These are phyloP conservation scores for Wallacemonas collosoma DNA, from an alignment of 208 protist genomes.

Conservation along the genomic window DNA sequence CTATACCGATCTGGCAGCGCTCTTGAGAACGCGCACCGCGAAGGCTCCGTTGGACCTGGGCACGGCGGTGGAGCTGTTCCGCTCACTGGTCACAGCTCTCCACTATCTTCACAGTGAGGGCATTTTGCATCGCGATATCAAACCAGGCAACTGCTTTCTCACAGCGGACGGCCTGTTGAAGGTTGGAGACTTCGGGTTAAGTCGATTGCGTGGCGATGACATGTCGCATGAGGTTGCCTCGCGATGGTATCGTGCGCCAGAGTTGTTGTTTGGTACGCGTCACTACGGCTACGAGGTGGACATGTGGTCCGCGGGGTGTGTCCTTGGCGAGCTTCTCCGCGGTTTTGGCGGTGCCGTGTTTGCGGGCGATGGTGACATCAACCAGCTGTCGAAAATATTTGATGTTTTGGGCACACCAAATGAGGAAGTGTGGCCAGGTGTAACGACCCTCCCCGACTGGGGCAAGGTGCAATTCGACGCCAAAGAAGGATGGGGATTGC, in stretches of 20 bases:
- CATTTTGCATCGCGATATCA: constrained; percentile 90
- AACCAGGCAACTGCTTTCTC: constrained; percentile 90
- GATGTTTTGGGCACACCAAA: constrained; percentile 97
- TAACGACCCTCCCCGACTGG: constrained; percentile 94
- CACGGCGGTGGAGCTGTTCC: constrained; percentile 34
- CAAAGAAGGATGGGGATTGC: constrained; percentile 40
- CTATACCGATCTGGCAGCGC: constrained; percentile 46
- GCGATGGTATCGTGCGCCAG: constrained; percentile 90
- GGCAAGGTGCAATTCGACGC: constrained; percentile 83
- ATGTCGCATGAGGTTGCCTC: constrained; percentile 91
- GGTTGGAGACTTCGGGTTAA: constrained; percentile 66
- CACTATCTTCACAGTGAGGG: constrained; percentile 54
- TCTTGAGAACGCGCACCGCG: constrained; percentile 38
- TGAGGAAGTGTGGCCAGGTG: constrained; percentile 80
- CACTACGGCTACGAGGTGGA: constrained; percentile 85
- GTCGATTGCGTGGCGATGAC: constrained; percentile 37
- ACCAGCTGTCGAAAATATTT: constrained; percentile 96
- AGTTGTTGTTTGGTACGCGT: constrained; percentile 78
- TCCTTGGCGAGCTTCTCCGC: constrained; percentile 87
- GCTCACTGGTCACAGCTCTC: constrained; percentile 71
- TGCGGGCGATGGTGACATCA: constrained; percentile 96
- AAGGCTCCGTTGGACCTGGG: constrained; percentile 30
- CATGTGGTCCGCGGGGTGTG: constrained; percentile 91
- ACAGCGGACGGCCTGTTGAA: constrained; percentile 36
- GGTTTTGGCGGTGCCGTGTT: constrained; percentile 90